These are phyloP conservation scores for Trichoderma pleuroti DNA, from an alignment of 2,329 filamentous ascomycete species.

Conservation along the genomic window DNA sequence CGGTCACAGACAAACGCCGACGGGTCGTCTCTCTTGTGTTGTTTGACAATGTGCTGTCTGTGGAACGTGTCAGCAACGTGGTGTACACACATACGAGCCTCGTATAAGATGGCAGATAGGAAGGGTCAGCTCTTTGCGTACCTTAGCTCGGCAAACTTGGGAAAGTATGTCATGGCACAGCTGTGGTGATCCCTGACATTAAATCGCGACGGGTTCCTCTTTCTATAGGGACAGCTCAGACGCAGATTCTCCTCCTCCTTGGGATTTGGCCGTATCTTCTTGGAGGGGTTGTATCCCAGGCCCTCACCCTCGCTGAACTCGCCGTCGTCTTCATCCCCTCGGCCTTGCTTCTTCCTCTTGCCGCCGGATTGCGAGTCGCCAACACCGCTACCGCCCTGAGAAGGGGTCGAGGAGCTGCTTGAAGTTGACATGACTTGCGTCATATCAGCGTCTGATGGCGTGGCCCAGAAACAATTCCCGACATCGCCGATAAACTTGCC, in stretches of 20 bases:
- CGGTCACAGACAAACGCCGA: constrained; percentile 41
- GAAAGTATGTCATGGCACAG: constrained; percentile 44
- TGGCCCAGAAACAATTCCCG: constrained; percentile 33
- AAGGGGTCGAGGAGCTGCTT: constrained; percentile 32
- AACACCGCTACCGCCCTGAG: constrained; percentile 28
- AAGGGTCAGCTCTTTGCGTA: constrained; percentile 22
- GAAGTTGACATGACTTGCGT: constrained; percentile 32
- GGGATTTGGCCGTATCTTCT: constrained; percentile 32
- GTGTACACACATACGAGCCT: neutral
- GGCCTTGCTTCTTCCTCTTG: constrained; percentile 36
- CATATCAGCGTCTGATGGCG: constrained; percentile 29
- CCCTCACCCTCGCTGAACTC: constrained; percentile 36
- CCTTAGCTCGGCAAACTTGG: constrained; percentile 41
- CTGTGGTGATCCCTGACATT: constrained; percentile 45
- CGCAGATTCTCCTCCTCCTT: constrained; percentile 39
- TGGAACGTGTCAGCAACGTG: constrained; percentile 11
- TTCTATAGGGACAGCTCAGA: constrained; percentile 43
- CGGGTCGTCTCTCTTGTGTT: constrained; percentile 41
- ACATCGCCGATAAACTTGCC: constrained; percentile 35
- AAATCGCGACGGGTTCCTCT: constrained; percentile 43
- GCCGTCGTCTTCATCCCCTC: constrained; percentile 33
- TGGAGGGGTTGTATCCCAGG: constrained; percentile 28
- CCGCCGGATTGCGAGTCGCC: constrained; percentile 26
- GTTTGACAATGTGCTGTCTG: constrained; percentile 43
- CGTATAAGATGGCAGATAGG: neutral